These are phyloP conservation scores for Saxispiralis lemnorum DNA, from an alignment of 495 filamentous ascomycete genomes.

Conservation along the genomic window DNA sequence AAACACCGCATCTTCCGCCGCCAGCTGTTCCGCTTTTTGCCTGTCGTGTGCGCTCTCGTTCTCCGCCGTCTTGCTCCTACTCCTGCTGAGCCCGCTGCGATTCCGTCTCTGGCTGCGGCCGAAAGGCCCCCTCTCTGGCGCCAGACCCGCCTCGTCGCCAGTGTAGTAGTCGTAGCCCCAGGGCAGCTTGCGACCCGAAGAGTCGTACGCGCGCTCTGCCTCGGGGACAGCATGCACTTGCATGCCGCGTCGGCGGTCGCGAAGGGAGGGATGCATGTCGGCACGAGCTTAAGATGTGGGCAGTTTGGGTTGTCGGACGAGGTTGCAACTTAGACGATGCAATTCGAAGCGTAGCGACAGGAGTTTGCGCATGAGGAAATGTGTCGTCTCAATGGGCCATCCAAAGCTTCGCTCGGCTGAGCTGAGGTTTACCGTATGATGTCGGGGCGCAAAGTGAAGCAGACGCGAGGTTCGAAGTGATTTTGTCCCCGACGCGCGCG, in stretches of 20 bases:
- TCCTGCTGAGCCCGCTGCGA: constrained; percentile 25
- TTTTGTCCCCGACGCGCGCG: too few species aligned
- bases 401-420: too few species aligned
- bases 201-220: constrained; percentile 43
- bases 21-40: constrained; percentile 3
- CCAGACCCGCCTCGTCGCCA: not conserved
- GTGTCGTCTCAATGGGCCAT: too few species aligned
- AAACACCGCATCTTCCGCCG: constrained; percentile 13
- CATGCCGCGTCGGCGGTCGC: constrained; percentile 22
- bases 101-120: constrained; percentile 19
- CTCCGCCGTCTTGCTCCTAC: constrained; percentile 40
- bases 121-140: constrained; percentile 44
- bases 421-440: too few species aligned
- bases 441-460: too few species aligned
- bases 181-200: constrained; percentile 39
- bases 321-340: too few species aligned
- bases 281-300: too few species aligned
- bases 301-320: too few species aligned
- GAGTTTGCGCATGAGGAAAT: too few species aligned
- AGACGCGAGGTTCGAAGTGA: too few species aligned
- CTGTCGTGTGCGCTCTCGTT: constrained; percentile 29
- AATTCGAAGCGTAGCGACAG: too few species aligned
- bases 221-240: constrained; percentile 52
- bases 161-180: constrained; percentile 39
- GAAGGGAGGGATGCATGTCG: constrained; percentile 4